Base-by-base conservation (phyloP, 305 asterid species). In the Fraxinus ornus region DNA sequence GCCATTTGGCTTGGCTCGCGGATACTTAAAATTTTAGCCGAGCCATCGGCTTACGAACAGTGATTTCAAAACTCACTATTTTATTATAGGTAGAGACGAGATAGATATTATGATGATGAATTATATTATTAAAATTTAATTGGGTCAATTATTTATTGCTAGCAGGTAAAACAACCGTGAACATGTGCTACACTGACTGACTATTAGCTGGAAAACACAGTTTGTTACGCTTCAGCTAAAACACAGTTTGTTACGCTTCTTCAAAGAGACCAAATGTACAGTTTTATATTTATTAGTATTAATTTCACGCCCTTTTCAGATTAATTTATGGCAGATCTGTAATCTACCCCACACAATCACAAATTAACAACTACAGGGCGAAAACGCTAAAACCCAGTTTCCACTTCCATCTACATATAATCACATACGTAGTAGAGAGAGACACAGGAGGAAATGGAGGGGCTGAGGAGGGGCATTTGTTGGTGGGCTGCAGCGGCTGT, bases 401-500 rank as follows among this genome's bases (percentile, higher is more conserved):
- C 52, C 52, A 10, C 13, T 41, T 41, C 17, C 52, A 41, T 41
- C 62, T 52, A 52, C n/a, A 52, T 52, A 52, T 4, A 26, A 9
- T 41, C 8, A 75, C 8, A 36, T 74, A 73, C 28, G 2, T 32
- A 47, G 13, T 71, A 26, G 35, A 4, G 85, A 26, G 36, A 4
- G 32, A 30, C 32, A 32, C 10, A 37, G 64, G 9, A 55, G 66
- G 5, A 15, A 33, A 82, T 86, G 89, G 84, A 75, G 85, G 83
- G 35, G 64, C 75, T 82, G 83, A 85, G 85, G 74, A 55, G 80
- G 78, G 77, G 47, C 52, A 28, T 80, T 28, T 75, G 83, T 64
- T 78, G 85, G 80, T 62, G 86, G 3, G 64, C 79, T 64, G 86
- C 82, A 80, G 93, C 89, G 82, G 79, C 39, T 86, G 85, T 79